phyloP scores from a whole-genome alignment of 169 alveolate genomes.

The Plasmodium sp. region DNA sequence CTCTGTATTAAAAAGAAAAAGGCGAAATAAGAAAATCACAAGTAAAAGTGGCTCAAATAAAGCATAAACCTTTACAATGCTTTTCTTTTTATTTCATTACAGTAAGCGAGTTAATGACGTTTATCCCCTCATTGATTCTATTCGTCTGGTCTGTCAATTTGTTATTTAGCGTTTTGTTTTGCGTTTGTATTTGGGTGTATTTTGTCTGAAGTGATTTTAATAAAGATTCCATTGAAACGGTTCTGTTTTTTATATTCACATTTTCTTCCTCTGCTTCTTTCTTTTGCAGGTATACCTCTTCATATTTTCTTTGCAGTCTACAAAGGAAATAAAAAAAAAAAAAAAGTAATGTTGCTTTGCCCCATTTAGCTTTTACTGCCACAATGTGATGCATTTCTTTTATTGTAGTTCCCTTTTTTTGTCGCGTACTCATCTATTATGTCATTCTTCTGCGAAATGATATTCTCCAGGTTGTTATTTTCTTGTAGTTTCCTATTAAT shows the following conservation, averaged over 20 bases:
- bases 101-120: conserved; percentile 68
- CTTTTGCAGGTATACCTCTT: conserved; percentile 74
- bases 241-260: conserved; percentile 75
- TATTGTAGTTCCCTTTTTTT: conserved; percentile 19
- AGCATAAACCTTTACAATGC: neutral
- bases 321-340: conserved; percentile 24
- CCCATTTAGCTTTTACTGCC: neutral
- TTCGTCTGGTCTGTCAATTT: conserved; percentile 73
- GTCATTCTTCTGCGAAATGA: conserved; percentile 74
- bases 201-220: conserved; percentile 73
- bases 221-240: conserved; percentile 75
- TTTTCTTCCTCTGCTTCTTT: conserved; percentile 76
- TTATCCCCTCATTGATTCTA: conserved; percentile 74
- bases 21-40: neutral
- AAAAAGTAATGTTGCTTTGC: neutral
- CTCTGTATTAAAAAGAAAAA: conserved; percentile 35
- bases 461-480: conserved; percentile 73
- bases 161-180: conserved; percentile 69
- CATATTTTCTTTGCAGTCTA: conserved; percentile 74
- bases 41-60: neutral
- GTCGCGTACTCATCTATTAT: conserved; percentile 71
- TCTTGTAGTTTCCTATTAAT: conserved; percentile 71
- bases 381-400: neutral
- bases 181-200: conserved; percentile 73
- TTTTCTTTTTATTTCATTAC: conserved; percentile 41